Evolutionary conservation across 805 yeast genomes (phyloP), one percentile per base, ranked within the genome.

Genomic region (Saturnispora bothae): DNA sequence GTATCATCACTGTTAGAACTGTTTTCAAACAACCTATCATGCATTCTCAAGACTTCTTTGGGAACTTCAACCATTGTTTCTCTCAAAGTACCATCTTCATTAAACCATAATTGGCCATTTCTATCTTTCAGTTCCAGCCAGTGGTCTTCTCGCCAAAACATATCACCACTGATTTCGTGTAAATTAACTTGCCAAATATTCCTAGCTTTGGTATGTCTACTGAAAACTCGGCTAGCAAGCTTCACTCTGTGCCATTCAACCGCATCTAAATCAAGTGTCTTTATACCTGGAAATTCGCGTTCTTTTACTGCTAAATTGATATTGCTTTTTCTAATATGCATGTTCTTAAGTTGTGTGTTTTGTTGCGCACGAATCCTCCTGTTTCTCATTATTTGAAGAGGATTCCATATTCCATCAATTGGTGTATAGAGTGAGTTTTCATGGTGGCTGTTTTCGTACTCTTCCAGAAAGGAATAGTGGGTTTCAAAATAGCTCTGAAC

Each of bases 321-420:
- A 26, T 12, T 16, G 22, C 15, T 23, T 5, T 38, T 38, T 26
- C 36, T 33, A 23, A 36, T 28, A 12, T 31, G 26, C 30, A 42
- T 25, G 3, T 64, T 61, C 28, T 67, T 64, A 3, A 73, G 68
- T 26, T 62, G 60, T 40, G 71, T 73, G 36, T 65, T 66, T 48
- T 70, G 61, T 48, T 69, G 69, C 41, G 68, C 66, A 38, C 83
- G 56, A 3, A 78, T 52, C 47, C 65, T 66, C 41, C 95, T 65
- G 56, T 84, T 80, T 40, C 96, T 61, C 20, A 85, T 73, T n/a
- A 78, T 69, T 56, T 83, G 95, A 31, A 85, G 60, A 3, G 95
- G 95, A 52, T 85, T 85, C 61, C 78, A 85, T 3, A 72, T 69
- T 3, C 79, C 83, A 40, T 77, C 84, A 3, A 80, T 69, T 2